Evolutionary conservation across 2,329 filamentous ascomycete species (phyloP), one percentile per base, ranked within the genome.

Genomic region (Purpureocillium lavendulum): DNA sequence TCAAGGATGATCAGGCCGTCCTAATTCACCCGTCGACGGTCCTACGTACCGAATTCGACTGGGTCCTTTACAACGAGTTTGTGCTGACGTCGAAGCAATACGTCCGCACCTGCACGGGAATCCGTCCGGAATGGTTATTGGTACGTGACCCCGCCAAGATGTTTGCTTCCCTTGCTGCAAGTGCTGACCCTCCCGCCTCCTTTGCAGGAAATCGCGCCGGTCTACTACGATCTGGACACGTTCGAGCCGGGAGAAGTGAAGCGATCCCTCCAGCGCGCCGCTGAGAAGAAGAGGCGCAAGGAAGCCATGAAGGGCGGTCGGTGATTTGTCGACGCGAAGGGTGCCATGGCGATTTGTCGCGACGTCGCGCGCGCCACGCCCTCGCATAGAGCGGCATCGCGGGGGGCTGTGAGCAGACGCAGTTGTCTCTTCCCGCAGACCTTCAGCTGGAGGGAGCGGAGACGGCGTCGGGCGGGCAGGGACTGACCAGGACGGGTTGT

Each of bases 81-180:
- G 92, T 98, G 11, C 77, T 98, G 40, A 98, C 92, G 1, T 92
- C 85, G 39, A 96, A 98, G 75, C 94, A 97, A 67, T 98, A 96
- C 61, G 90, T 98, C 53, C 79, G 94, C 41, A 96, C 87, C 1
- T 87, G 96, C 35, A 97, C 89, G 11, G 81, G 85, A 24, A 83
- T 98, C 40, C 84, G 86, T 59, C 86, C 90, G 1, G 92, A 98
- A 63, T 98, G 92, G 92, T 69, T 98, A 45, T 59, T 97, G 63
- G 86, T 89, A 72, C 65, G 82, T 34, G 28, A 12, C 21, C 11
- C 34, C 11, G 24, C n/a, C 26, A 35, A 7, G 17, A 24, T 14
- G 28, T 34, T 18, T 11, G 21, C 14, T 21, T 5, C 21, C 10
- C 21, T 24, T 41, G 8, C 16, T 11, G 28, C 8, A 30, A 18